Conservation (phyloP, 805 yeast genomes). For the Metschnikowia colocasiae region DNA sequence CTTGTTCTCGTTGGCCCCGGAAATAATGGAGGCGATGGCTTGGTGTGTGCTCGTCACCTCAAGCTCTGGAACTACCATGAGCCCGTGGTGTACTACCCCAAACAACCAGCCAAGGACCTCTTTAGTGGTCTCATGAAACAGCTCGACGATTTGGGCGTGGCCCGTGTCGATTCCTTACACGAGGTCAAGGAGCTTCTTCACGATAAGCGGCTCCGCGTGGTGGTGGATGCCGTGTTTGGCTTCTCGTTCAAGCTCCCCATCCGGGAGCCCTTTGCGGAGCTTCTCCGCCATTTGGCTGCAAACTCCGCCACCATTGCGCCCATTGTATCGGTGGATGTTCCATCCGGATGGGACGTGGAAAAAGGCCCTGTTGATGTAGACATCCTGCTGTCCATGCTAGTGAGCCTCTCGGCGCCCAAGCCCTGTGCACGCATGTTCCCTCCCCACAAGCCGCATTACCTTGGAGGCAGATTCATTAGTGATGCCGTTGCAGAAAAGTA, state of each 20-base stretch:
- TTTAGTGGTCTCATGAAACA: slow-evolving; percentile 64
- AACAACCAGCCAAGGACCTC: slow-evolving; percentile 49
- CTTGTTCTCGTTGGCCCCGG: slow-evolving; percentile 91
- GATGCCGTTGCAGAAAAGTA: slow-evolving; percentile 64
- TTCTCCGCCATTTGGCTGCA: slow-evolving; percentile 25
- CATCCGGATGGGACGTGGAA: slow-evolving; percentile 97
- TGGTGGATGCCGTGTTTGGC: slow-evolving; percentile 85
- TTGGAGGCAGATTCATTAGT: slow-evolving; percentile 88
- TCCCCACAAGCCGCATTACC: slow-evolving; percentile 53
- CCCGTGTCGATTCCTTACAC: slow-evolving; percentile 44
- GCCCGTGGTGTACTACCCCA: slow-evolving; percentile 81
- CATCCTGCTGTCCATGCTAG: slow-evolving; percentile 62
- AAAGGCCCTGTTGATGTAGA: slow-evolving; percentile 48
- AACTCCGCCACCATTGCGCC: slow-evolving; percentile 49
- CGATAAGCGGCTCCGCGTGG: slow-evolving; percentile 27
- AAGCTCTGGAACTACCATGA: slow-evolving; percentile 67
- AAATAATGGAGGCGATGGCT: slow-evolving; percentile 94
- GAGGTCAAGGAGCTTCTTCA: slow-evolving; percentile 21
- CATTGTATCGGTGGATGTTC: slow-evolving; percentile 81
- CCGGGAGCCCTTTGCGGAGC: slow-evolving; percentile 66
- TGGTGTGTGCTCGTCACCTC: slow-evolving; percentile 92
- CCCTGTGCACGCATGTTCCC: slow-evolving; percentile 63
- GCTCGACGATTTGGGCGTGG: slow-evolving; percentile 59
- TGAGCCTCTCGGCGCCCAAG: slow-evolving; percentile 92
- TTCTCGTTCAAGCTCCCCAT: slow-evolving; percentile 90